Conservation (phyloP, 164 flowering plant genomes). For the Tetrastigma voinierianum region DNA sequence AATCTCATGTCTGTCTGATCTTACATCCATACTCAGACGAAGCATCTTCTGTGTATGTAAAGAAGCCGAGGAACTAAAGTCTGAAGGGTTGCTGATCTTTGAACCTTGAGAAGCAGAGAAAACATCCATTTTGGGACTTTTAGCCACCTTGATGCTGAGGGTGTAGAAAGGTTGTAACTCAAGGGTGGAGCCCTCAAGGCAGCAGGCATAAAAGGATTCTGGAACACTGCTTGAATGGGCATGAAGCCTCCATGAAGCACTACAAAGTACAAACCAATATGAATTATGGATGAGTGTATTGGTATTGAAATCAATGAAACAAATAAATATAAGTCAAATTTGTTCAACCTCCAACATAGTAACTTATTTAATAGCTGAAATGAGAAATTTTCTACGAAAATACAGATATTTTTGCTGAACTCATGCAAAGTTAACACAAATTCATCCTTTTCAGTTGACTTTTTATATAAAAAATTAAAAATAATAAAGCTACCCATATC, state of each 20-base stretch:
- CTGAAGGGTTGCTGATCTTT: slow-evolving; percentile 3
- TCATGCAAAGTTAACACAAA: too few species aligned
- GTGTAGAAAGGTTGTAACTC: slow-evolving; percentile 7
- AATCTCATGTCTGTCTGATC: slow-evolving; percentile 13
- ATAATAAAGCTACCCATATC: too few species aligned
- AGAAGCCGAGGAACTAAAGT: slow-evolving; percentile 10
- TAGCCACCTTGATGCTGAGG: slow-evolving; percentile 1
- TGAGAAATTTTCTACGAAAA: too few species aligned
- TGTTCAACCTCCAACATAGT: too few species aligned
- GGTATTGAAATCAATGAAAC: too few species aligned
- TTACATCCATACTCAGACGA: slow-evolving; percentile 3
- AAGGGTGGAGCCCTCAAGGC: slow-evolving; percentile 6
- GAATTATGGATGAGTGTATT: too few species aligned
- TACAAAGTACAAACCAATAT: slow-evolving; percentile 8
- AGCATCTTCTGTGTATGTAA: slow-evolving; percentile 18
- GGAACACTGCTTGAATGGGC: slow-evolving; percentile 21
- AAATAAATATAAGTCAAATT: too few species aligned
- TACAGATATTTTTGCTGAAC: too few species aligned
- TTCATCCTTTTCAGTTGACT: too few species aligned
- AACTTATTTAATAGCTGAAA: too few species aligned
- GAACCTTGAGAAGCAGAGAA: slow-evolving; percentile 10
- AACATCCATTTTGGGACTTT: slow-evolving; percentile 15
- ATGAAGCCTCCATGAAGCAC: slow-evolving; percentile 17
- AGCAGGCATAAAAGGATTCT: slow-evolving; percentile 15
- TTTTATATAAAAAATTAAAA: too few species aligned